Evolutionary conservation across 768 basidiomycete species (phyloP).

Genomic region (Pulveroboletus frians): DNA sequence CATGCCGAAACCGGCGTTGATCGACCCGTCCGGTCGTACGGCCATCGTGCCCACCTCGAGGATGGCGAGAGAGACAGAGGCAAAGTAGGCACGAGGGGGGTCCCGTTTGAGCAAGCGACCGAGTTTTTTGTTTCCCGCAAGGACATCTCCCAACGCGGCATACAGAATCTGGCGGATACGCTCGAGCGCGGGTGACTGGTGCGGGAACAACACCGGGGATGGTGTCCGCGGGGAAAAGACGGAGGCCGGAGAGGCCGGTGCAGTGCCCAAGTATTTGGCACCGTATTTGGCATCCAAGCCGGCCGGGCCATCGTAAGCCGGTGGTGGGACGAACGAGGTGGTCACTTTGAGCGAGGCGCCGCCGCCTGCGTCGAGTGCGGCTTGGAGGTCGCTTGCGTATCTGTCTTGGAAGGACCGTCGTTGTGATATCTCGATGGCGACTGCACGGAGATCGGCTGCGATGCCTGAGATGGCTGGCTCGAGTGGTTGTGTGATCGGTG

Average conservation of each 20-base stretch:
- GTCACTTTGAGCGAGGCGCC: constrained; percentile 36
- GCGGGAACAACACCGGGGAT: constrained; percentile 43
- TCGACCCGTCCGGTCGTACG: constrained; percentile 42
- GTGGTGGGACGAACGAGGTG: constrained; percentile 69
- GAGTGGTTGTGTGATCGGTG: constrained; percentile 36
- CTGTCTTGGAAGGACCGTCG: constrained; percentile 78
- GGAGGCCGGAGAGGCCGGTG: constrained; percentile 18
- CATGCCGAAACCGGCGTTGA: constrained; percentile 48
- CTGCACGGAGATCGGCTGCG: constrained; percentile 75
- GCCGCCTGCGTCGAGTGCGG: constrained; percentile 64
- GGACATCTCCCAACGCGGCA: constrained; percentile 67
- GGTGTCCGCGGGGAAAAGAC: constrained; percentile 39
- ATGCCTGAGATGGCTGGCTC: constrained; percentile 49
- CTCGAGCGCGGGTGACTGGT: constrained; percentile 50
- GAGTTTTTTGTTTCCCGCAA: constrained; percentile 52
- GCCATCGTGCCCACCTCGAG: constrained; percentile 57
- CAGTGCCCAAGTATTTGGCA: neutral
- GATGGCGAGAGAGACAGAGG: constrained; percentile 67
- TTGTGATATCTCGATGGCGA: constrained; percentile 85
- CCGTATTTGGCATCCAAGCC: constrained; percentile 15
- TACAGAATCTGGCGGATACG: constrained; percentile 86
- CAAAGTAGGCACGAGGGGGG: constrained; percentile 73
- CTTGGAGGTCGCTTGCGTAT: constrained; percentile 70
- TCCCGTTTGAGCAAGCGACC: constrained; percentile 54
- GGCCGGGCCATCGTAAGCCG: constrained; percentile 45